Evolutionary conservation across 495 filamentous ascomycete species (phyloP), one percentile per base, ranked within the genome.

Genomic region (Patellaria atrata): DNA sequence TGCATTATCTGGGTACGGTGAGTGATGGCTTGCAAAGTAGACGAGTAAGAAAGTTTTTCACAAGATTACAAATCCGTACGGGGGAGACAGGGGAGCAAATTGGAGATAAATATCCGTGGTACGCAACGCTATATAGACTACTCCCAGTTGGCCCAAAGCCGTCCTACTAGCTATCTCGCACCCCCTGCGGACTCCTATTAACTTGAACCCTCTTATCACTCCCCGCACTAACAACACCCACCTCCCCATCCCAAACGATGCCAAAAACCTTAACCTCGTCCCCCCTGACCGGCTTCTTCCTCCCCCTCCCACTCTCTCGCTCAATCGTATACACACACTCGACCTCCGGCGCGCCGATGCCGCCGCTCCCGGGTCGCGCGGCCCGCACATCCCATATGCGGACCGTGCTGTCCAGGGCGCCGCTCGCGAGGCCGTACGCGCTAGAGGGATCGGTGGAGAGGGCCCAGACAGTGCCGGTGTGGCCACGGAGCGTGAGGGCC

Each of bases 191-290:
- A n/a, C 33, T 77, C 33, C 67, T 62, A 60, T 97, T 92, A 39
- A 96, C 73, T 62, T 96, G 91, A 44, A 96, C 76, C 61, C 68
- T 70, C 61, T 81, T 85, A 55, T 97, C 89, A 68, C 94, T 85
- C 9, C 85, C 82, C 4, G 63, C 85, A 55, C 81, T 91, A 15
- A 94, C 77, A 55, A 97, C 93, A 5, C 89, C 89, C 26, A 91
- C 65, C 13, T 65, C 63, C 44, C 60, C 58, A 59, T 93, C 82
- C 89, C 89, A 97, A 46, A 64, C 71, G 4, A 96, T 82, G 12
- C 74, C 70, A 62, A 96, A 91, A 27, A 97, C 84, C 68, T 91
- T 92, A 30, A 75, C 70, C 23, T 82, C 82, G 26, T 91, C 82
- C 15, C 82, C 82, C 16, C 71, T 10, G 67, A 61, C 19, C 59